Evolutionary conservation across 1,139 yeast genomes (phyloP).

Genomic region (Hansenula sp.): DNA sequence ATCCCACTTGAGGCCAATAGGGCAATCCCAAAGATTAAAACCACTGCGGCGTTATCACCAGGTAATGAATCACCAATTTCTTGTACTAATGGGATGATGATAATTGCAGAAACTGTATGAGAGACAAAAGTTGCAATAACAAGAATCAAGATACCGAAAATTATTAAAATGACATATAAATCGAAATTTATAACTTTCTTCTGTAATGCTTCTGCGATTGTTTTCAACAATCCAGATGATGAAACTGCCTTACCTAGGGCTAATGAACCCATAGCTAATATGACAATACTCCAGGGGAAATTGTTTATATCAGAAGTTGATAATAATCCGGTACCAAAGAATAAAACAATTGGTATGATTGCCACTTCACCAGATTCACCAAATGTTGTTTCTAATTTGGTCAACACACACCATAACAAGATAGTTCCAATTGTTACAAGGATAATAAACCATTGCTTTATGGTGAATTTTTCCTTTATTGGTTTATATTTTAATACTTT

Average conservation of each 20-base stretch:
- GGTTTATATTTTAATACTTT: slow-evolving; percentile 47
- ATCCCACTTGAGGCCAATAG: slow-evolving; percentile 70
- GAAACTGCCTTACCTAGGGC: slow-evolving; percentile 74
- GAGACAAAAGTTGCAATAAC: slow-evolving; percentile 73
- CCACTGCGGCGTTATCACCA: slow-evolving; percentile 45
- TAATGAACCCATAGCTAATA: slow-evolving; percentile 77
- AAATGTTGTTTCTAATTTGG: slow-evolving; percentile 48
- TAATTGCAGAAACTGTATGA: slow-evolving; percentile 75
- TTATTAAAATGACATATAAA: slow-evolving; percentile 55
- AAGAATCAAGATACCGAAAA: slow-evolving; percentile 63
- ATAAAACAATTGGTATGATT: slow-evolving; percentile 58
- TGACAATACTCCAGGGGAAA: slow-evolving; percentile 75
- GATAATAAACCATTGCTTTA: slow-evolving; percentile 62
- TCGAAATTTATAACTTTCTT: slow-evolving; percentile 51
- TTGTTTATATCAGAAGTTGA: slow-evolving; percentile 65
- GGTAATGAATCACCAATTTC: slow-evolving; percentile 61
- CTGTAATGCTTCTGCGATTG: slow-evolving; percentile 59
- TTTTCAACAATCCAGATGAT: slow-evolving; percentile 62
- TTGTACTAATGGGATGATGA: slow-evolving; percentile 64
- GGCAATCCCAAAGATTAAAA: slow-evolving; percentile 65
- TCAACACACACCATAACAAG: slow-evolving; percentile 66
- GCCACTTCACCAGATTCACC: slow-evolving; percentile 76
- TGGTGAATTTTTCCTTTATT: slow-evolving; percentile 54
- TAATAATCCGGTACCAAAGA: slow-evolving; percentile 68
- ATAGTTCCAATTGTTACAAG: slow-evolving; percentile 51